A percentile compares a stretch with the other conserved stretches of the same genome.
These are phyloP conservation scores for Tanacetum coccineum DNA, from an alignment of 129 eudicot genomes.

Conservation along the genomic window DNA sequence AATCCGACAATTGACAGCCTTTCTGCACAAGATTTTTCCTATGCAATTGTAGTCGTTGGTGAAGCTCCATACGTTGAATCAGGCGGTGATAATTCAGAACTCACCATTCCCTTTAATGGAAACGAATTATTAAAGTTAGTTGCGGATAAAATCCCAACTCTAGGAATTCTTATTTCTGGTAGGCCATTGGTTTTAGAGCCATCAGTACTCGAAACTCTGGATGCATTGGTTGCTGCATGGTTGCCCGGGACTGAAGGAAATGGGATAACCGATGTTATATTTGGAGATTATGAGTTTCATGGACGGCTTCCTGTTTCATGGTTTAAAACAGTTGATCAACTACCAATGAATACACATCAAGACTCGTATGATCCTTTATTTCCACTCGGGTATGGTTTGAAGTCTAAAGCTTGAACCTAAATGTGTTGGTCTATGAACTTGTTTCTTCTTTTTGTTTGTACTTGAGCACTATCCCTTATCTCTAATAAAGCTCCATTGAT, in stretches of 20 bases:
- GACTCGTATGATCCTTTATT: constrained; percentile 58
- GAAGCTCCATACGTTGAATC: constrained; percentile 85
- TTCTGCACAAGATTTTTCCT: constrained; percentile 44
- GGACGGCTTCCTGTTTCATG: constrained; percentile 82
- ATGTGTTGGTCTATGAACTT: constrained; percentile 2
- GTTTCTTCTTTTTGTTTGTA: neutral
- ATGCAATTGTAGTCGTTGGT: constrained; percentile 76
- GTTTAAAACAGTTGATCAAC: constrained; percentile 62
- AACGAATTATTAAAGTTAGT: constrained; percentile 45
- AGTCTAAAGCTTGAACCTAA: constrained; percentile 16
- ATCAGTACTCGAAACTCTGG: constrained; percentile 44
- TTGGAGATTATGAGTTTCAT: constrained; percentile 73
- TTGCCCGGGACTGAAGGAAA: constrained; percentile 83
- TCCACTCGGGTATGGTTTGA: constrained; percentile 73
- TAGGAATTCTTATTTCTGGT: constrained; percentile 67
- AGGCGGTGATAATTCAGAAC: constrained; percentile 61
- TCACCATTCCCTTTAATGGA: constrained; percentile 65
- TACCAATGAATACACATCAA: constrained; percentile 47
- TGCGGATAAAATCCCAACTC: constrained; percentile 60
- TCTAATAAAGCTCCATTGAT: neutral
- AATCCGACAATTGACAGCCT: constrained; percentile 55
- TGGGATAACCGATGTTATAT: constrained; percentile 69
- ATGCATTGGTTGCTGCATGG: constrained; percentile 84
- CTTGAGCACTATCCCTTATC: neutral
- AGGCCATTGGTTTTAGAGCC: constrained; percentile 73